These are phyloP conservation scores for Stephania yunnanensis DNA, from an alignment of 164 flowering plant genomes.

Conservation along the genomic window DNA sequence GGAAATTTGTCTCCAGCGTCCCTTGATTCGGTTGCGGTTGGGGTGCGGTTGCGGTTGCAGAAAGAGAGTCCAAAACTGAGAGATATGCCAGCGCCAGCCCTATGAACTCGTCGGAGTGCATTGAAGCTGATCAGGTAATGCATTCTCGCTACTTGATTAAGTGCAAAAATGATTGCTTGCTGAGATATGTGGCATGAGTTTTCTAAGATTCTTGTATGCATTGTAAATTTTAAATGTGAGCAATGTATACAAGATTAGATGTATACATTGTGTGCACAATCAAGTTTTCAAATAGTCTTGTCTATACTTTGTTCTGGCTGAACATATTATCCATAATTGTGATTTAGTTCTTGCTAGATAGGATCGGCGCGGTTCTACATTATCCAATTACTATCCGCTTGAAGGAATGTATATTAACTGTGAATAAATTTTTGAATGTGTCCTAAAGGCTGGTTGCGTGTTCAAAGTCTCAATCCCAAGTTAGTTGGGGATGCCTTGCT, in stretches of 20 bases:
- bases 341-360: not conserved
- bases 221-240: not conserved
- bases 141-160: too few species aligned
- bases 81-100: constrained; percentile 48
- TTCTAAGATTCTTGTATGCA: not conserved
- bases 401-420: not conserved
- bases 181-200: not conserved
- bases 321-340: not conserved
- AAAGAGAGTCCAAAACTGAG: constrained; percentile 51
- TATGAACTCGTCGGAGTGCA: constrained; percentile 52
- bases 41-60: constrained; percentile 54
- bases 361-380: not conserved
- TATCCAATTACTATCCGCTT: not conserved
- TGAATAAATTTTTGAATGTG: not conserved
- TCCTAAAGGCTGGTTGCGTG: not conserved
- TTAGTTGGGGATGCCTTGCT: too few species aligned
- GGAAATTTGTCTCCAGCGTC: constrained; percentile 74
- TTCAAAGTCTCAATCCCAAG: not conserved
- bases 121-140: constrained; percentile 66
- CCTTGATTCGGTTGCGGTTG: constrained; percentile 63
- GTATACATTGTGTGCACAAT: not conserved
- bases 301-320: not conserved
- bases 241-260: not conserved
- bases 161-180: not conserved
- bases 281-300: too few species aligned